phyloP scores from a whole-genome alignment of 2,329 filamentous ascomycete genomes.

The Aspergillus melleus region DNA sequence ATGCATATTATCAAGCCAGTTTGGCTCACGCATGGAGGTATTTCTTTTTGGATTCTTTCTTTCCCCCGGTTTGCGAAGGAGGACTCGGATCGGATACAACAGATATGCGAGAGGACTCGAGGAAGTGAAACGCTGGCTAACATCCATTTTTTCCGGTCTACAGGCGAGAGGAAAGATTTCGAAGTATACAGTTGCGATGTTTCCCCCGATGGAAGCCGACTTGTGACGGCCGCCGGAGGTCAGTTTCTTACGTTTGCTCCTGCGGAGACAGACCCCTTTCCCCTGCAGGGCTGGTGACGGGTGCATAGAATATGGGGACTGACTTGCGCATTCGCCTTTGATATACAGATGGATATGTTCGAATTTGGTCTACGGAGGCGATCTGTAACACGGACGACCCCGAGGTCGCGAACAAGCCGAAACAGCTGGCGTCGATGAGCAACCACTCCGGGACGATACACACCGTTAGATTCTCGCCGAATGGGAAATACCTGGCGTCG shows the following conservation, averaged over 20 bases:
- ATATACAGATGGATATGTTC: slow-evolving; percentile 80
- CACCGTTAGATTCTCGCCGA: slow-evolving; percentile 93
- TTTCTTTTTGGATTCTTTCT: neutral
- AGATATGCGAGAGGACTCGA: neutral
- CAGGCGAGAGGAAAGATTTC: slow-evolving; percentile 94
- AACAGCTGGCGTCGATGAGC: slow-evolving; percentile 96
- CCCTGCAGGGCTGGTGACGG: neutral
- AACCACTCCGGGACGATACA: slow-evolving; percentile 97
- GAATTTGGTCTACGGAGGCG: slow-evolving; percentile 95
- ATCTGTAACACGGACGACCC: slow-evolving; percentile 77
- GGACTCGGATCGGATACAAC: neutral
- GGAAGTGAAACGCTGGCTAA: slow-evolving; percentile 16
- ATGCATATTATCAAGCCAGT: slow-evolving; percentile 93
- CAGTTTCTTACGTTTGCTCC: slow-evolving; percentile 32
- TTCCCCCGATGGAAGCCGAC: slow-evolving; percentile 85
- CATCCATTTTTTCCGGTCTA: neutral
- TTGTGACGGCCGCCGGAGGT: slow-evolving; percentile 94
- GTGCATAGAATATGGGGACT: slow-evolving; percentile 3
- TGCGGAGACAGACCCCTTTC: neutral
- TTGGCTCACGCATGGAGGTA: slow-evolving; percentile 93
- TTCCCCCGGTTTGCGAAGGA: neutral
- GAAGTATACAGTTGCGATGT: slow-evolving; percentile 99
- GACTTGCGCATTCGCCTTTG: slow-evolving; percentile 4
- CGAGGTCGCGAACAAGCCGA: slow-evolving; percentile 71
- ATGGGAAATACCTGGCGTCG: slow-evolving; percentile 91